Conservation (phyloP, 495 filamentous ascomycete species). For the Daldinia decipiens region DNA sequence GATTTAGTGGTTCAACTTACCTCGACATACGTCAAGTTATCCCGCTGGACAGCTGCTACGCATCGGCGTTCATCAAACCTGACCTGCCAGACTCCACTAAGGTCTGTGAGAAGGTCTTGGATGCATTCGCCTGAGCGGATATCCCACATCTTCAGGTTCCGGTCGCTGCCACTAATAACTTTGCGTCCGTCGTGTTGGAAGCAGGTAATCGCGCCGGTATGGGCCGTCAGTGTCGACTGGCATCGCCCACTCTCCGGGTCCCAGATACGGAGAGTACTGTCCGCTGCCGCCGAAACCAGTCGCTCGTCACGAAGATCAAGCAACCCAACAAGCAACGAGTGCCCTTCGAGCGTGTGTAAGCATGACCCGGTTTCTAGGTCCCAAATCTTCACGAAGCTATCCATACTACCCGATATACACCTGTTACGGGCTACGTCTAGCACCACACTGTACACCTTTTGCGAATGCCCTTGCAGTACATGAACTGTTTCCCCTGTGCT, state of each 20-base stretch:
- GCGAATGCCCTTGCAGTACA: constrained; percentile 84
- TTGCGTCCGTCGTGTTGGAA: constrained; percentile 98
- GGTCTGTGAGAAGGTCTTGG: constrained; percentile 92
- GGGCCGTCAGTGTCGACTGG: constrained; percentile 86
- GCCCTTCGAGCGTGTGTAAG: constrained; percentile 91
- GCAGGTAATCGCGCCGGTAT: constrained; percentile 97
- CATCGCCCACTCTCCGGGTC: constrained; percentile 94
- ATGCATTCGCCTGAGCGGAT: constrained; percentile 90
- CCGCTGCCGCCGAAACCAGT: constrained; percentile 93
- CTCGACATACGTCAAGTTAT: constrained; percentile 93
- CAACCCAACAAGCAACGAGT: constrained; percentile 91
- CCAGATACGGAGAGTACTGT: constrained; percentile 96
- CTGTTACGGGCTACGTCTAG: constrained; percentile 90
- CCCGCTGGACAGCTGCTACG: constrained; percentile 95
- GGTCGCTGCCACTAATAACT: constrained; percentile 94
- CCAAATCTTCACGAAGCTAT: constrained; percentile 98
- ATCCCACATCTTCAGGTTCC: constrained; percentile 99
- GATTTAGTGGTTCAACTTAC: constrained; percentile 61
- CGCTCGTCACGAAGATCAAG: constrained; percentile 87
- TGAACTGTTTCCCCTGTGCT: constrained; percentile 92
- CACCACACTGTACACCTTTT: constrained; percentile 98
- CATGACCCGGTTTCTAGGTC: constrained; percentile 88
- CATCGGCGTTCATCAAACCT: constrained; percentile 96
- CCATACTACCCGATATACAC: constrained; percentile 99
- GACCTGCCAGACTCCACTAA: constrained; percentile 98